Base-by-base conservation (phyloP, 2,329 filamentous ascomycete species). In the Cordyceps militaris region DNA sequence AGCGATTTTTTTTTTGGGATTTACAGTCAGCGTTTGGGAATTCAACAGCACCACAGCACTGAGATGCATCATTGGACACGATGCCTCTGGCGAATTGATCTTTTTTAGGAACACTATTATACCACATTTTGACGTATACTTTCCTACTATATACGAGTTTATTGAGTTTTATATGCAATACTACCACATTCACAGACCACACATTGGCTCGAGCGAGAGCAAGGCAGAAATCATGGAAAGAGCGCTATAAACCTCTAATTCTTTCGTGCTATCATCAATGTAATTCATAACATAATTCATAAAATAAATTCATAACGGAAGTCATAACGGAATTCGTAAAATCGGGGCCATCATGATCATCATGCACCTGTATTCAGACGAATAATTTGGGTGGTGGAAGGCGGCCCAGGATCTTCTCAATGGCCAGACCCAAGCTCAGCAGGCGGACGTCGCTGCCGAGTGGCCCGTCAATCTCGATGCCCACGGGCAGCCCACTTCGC, bases 391-490 rank as follows among this genome's bases (percentile, higher is more conserved):
- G 60, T 2, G 57, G 59, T 6, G 59, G 59, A 28, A 62, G 14
- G 24, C 21, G 47, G 8, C 61, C 61, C 44, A 63, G 32, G 2
- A 60, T n/a, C 34, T 57, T 36, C 24, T 63, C 61, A 43, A 63
- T 56, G 7, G 58, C 49, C 2, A 63, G 56, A 13, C 61, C 60
- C 9, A 63, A 42, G 8, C 40, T 34, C 23, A 63, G 60, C 26
- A 63, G 30, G 16, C 23, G 46, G 1, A 55, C 50, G 30, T 63
- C 61, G 23, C 61, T 61, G 26, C 58, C 60, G 4, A 60, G 46
- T 16, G 60, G 58, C 11, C 61, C 61, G 36, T 61, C 53, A 28
- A 63, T 59, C 32, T 63, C 61, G 36, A 63, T 59, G 9, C 61
- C 61, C 13, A 63, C 38, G 3, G 61, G 61, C 43, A 61, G 42